Base-by-base conservation (phyloP, 257 asterid species). In the Perilla frutescens region DNA sequence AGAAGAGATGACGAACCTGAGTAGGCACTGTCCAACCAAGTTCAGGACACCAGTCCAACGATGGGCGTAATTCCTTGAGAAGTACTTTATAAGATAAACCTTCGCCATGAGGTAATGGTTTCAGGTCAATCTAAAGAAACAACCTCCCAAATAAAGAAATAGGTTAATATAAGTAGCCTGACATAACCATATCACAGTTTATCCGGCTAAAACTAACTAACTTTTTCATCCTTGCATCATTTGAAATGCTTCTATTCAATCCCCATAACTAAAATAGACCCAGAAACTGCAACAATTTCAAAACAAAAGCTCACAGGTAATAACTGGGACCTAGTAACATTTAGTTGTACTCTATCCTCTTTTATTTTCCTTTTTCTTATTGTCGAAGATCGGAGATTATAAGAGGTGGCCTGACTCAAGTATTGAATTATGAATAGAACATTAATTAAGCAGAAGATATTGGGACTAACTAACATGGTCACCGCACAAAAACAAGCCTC, bases 1-100 rank as follows among this genome's bases (percentile, higher is more conserved):
- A 40, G 36, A 26, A 20, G 10, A 44, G 55, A 63, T 63, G 34
- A 44, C 76, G 34, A 70, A 91, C 97, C 96, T 67, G 73, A 75
- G 82, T 37, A 71, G 90, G 95, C 71, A 91, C 31, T 61, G 79
- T 79, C 99, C 97, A 91, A 64, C 96, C 96, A 73, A 50, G 49
- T 59, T 84, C 70, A 1, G 74, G 88, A 63, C 95, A 87, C 98
- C 98, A 93, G 58, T 86, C 84, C 45, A 93, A 82, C 55, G 96
- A 88, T 47, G 96, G 96, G 41, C 98, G 96, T 56, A 93, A 39
- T 75, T 89, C 95, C 83, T 81, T 74, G 61, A 87, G 56, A n/a
- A 37, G 58, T 76, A 59, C 85, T 31, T 76, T 78, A 78, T 91
- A 86, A 39, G 60, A 8, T 13, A 37, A 26, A 50, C 97, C 98